Evolutionary conservation across 129 eudicot genomes (phyloP), one percentile per base, ranked within the genome.

Genomic region (Escallonia herrerae): DNA sequence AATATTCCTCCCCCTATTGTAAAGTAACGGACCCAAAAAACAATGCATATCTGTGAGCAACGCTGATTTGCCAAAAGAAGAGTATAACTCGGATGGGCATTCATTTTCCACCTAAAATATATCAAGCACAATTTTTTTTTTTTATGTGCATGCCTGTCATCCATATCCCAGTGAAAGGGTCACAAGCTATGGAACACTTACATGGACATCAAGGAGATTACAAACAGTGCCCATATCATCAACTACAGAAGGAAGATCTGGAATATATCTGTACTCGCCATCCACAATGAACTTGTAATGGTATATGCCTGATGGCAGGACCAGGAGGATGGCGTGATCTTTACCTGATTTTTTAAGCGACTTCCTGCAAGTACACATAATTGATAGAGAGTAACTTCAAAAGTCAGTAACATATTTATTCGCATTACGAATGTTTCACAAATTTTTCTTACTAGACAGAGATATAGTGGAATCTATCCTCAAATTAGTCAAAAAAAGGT

Each of bases 151-250:
- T 13, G 64, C 11, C 7, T 3, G 54, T 46, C 3, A 12, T 6
- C 12, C 59, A 15, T 12, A 61, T 53, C 40, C n/a, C 14, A 9
- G 22, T 9, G 62, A 11, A 43, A 37, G 22, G 53, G 45, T 8
- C 42, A 59, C 40, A 58, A 44, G 46, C 4, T 42, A 52, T 4
- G 38, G 40, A 37, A 13, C 40, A 75, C 91, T 84, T 53, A 84
- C 91, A 72, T 75, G 68, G 63, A 84, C 82, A 58, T 84, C 87
- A 54, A 84, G 87, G 59, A 81, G 69, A 72, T 84, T 81, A 56
- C 70, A 75, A 45, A 74, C 75, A 54, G 10, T 45, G 44, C 91
- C 87, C 44, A 38, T 74, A 33, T 84, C 80, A 73, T 79, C 83
- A 38, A 67, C 62, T 72, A 78, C 82, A 54, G 51, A 67, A n/a